These are phyloP conservation scores for Raddia guianensis DNA, from an alignment of 176 grass and related monocot genomes.

Conservation along the genomic window DNA sequence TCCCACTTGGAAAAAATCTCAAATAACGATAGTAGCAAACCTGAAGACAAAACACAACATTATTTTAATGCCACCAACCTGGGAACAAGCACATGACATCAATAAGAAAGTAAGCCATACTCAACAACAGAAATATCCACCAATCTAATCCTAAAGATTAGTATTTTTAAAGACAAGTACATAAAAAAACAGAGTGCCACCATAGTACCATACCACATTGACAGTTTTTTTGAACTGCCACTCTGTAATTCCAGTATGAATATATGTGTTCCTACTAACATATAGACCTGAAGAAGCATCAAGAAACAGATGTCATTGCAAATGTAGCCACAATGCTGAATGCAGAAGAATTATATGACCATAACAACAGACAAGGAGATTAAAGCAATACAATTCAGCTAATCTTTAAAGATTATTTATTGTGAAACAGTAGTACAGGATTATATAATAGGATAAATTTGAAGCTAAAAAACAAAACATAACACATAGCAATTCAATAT, in stretches of 20 bases:
- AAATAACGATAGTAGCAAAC: slow-evolving; percentile 93
- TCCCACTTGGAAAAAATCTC: slow-evolving; percentile 87
- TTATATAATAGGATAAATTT: background rate
- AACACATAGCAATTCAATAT: background rate
- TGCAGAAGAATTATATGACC: slow-evolving; percentile 19
- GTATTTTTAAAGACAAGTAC: slow-evolving; percentile 6
- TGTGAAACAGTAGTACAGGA: background rate
- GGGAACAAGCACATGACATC: background rate
- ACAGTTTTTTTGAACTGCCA: slow-evolving; percentile 96
- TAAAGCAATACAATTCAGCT: background rate
- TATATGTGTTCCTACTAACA: slow-evolving; percentile 97
- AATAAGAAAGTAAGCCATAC: background rate
- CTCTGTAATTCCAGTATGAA: slow-evolving; percentile 89
- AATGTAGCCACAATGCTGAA: background rate
- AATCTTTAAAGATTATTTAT: slow-evolving; percentile 6
- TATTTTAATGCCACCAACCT: slow-evolving; percentile 24
- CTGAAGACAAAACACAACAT: slow-evolving; percentile 38
- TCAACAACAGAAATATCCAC: background rate
- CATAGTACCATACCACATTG: slow-evolving; percentile 74
- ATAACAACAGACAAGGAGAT: background rate
- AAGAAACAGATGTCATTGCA: slow-evolving; percentile 21
- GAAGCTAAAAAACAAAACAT: background rate
- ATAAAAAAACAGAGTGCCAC: slow-evolving; percentile 21
- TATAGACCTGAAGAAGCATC: slow-evolving; percentile 76
- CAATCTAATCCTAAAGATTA: background rate